Evolutionary conservation across 1,284 basidiomycete species (phyloP), one percentile per base, ranked within the genome.

Genomic region (Xerocomus tenax): DNA sequence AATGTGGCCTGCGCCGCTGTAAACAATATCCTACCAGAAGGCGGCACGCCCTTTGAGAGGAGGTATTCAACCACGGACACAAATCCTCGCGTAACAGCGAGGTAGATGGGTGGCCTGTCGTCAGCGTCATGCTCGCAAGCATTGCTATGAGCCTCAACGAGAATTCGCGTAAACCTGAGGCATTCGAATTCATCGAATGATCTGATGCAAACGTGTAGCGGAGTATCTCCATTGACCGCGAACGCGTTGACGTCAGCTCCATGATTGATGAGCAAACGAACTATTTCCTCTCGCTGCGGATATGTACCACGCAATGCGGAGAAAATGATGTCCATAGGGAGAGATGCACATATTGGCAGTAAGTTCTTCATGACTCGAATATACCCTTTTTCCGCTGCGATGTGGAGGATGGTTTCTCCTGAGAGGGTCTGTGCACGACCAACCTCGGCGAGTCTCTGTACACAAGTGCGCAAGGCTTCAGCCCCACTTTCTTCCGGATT

Each of bases 21-120:
- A 21, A 50, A 50, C 8, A 57, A 21, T 8, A 54, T 45, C 16
- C 28, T 50, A 1, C 21, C 15, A 0, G 51, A 55, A 18, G 42
- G 55, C 2, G 3, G 23, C 7, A 34, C 26, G 3, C 10, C 30
- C 26, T 1, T 21, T 7, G 42, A 54, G 18, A 55, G 35, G 2
- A 57, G 29, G 16, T 57, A 54, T 8, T 57, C 30, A 13, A 54
- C 51, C 0, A 54, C 40, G 9, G 43, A 46, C 3, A 57, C 8
- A 8, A 54, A 43, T 23, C 46, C 55, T 7, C 42, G 36, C 2
- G 1, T 16, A 8, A 54, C 53, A 0, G 53, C 47, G 0, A 3
- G 2, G 2, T 45, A 26, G 13, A 55, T 21, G 0, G 38, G 47
- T 13, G 21, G 32, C 36, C 26, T 55, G 18, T 55, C 47, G 0